Conservation (phyloP, 2,329 filamentous ascomycete genomes). For the Monosporascus sp. region DNA sequence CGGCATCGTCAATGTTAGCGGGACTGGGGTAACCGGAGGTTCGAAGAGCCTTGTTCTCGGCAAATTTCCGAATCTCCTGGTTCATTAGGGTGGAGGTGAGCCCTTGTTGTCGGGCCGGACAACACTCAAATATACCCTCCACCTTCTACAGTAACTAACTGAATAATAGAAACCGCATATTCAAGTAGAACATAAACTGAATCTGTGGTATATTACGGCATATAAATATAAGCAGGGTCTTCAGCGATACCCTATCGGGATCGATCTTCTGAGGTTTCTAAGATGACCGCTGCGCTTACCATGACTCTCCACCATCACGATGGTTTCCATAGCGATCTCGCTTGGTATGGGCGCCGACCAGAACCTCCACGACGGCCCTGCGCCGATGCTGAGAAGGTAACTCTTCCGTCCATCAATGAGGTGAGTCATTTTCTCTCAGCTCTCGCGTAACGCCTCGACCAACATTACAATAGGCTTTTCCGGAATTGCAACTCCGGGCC, state of each 20-base stretch:
- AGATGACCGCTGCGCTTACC: slow-evolving; percentile 47
- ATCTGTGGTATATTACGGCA: slow-evolving; percentile 32
- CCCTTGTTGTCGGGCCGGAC: too few relatives aligned
- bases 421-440: slow-evolving; percentile 25
- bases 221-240: slow-evolving; percentile 30
- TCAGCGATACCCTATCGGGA: slow-evolving; percentile 19
- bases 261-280: slow-evolving; percentile 11
- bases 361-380: slow-evolving; percentile 31
- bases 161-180: too few relatives aligned
- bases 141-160: too few relatives aligned
- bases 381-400: slow-evolving; percentile 35
- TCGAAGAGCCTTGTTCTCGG: too few relatives aligned
- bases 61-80: too few relatives aligned
- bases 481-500: slow-evolving; percentile 36
- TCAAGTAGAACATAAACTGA: not conserved
- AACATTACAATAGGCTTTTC: slow-evolving; percentile 34
- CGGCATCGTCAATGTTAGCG: too few relatives aligned
- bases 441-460: slow-evolving; percentile 7
- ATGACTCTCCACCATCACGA: slow-evolving; percentile 39
- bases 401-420: slow-evolving; percentile 49
- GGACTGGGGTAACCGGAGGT: too few relatives aligned
- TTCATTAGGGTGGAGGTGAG: too few relatives aligned
- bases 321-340: slow-evolving; percentile 34
- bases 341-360: slow-evolving; percentile 34
- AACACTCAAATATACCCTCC: too few relatives aligned